phyloP scores from a whole-genome alignment of 345 rosid genomes.

The Mercurialis annua region DNA sequence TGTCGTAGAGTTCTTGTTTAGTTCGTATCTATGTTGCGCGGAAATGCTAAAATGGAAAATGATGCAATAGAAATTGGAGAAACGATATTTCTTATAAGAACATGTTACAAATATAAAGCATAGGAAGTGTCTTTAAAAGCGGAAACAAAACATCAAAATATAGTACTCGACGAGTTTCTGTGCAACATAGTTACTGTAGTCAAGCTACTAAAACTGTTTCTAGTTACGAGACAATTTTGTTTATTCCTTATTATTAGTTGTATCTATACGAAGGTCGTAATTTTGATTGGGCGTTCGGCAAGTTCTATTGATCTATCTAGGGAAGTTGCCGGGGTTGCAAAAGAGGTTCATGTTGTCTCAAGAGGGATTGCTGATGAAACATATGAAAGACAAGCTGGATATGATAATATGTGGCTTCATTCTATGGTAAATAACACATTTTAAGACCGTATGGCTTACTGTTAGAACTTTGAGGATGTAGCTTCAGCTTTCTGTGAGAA shows the following conservation, averaged over 20 bases:
- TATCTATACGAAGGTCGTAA: conserved; percentile 39
- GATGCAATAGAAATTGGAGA: background rate
- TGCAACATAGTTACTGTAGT: background rate
- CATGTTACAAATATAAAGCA: too few relatives aligned
- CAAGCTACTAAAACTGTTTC: background rate
- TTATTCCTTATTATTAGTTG: background rate
- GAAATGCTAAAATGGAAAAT: background rate
- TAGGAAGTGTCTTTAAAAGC: too few relatives aligned
- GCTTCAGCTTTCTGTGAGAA: conserved; percentile 4
- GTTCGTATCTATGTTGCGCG: background rate
- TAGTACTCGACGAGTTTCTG: too few relatives aligned
- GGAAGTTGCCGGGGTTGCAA: conserved; percentile 58
- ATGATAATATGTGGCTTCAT: conserved; percentile 56
- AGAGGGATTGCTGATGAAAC: conserved; percentile 48
- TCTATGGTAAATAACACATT: conserved; percentile 55
- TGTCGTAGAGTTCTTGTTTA: conserved; percentile 26
- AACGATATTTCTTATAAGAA: too few relatives aligned
- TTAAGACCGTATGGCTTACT: conserved; percentile 4
- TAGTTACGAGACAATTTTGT: background rate
- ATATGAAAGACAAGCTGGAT: conserved; percentile 35
- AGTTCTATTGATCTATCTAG: conserved; percentile 71
- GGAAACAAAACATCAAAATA: background rate
- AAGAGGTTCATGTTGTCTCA: conserved; percentile 68
- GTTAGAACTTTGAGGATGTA: background rate
- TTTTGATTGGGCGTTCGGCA: conserved; percentile 58